Percentiles rank a stretch among this genome's conserved stretches.
Conservation (phyloP, 2,329 filamentous ascomycete genomes). For the Diaporthe vaccinii region DNA sequence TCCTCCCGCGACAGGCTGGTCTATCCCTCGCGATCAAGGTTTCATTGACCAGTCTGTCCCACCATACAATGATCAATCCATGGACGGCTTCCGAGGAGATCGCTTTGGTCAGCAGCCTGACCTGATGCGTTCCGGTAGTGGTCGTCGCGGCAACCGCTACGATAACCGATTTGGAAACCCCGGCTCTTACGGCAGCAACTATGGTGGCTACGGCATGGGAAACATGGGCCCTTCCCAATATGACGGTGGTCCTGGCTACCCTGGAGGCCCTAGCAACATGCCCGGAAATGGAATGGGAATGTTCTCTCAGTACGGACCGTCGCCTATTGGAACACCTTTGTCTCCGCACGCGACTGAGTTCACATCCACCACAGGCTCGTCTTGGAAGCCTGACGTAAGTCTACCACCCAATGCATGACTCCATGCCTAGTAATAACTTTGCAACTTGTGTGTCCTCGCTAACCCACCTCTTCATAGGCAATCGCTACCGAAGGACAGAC, state of each 20-base stretch:
- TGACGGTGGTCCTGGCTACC: slow-evolving; percentile 46
- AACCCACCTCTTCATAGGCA: slow-evolving; percentile 54
- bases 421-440: slow-evolving; percentile 31
- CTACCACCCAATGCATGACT: not conserved
- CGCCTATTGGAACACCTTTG: slow-evolving; percentile 73
- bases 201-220: slow-evolving; percentile 50
- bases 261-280: slow-evolving; percentile 48
- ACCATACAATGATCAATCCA: slow-evolving; percentile 48
- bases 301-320: slow-evolving; percentile 66
- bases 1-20: slow-evolving; percentile 61
- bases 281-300: slow-evolving; percentile 55
- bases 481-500: slow-evolving; percentile 73
- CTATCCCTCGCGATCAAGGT: slow-evolving; percentile 54
- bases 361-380: slow-evolving; percentile 63
- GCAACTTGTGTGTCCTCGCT: not conserved
- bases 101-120: slow-evolving; percentile 65
- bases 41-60: slow-evolving; percentile 57
- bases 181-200: slow-evolving; percentile 52
- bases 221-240: slow-evolving; percentile 48
- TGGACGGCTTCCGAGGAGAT: slow-evolving; percentile 61
- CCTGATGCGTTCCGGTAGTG: slow-evolving; percentile 56
- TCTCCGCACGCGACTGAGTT: slow-evolving; percentile 84
- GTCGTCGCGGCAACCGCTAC: slow-evolving; percentile 62
- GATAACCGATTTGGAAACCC: slow-evolving; percentile 55
- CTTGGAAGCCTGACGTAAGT: slow-evolving; percentile 70